These are phyloP conservation scores for Lactarius quietus DNA, from an alignment of 768 basidiomycete species.

Conservation along the genomic window DNA sequence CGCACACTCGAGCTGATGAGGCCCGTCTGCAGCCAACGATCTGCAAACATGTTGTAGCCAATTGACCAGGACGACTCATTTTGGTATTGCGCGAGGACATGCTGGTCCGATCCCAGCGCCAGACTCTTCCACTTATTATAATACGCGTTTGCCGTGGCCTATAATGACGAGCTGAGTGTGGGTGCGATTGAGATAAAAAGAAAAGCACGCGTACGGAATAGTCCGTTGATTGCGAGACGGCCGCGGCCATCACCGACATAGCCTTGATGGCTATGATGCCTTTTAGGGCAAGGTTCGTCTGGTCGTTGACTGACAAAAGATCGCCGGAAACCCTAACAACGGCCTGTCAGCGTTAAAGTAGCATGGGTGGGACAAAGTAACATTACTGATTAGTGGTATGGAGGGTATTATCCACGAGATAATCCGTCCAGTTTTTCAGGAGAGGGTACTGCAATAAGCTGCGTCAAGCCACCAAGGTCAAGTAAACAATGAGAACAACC, in stretches of 20 bases:
- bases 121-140: conserved; percentile 11
- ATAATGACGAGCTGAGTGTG: not conserved
- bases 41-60: conserved; percentile 23
- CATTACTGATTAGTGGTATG: conserved; percentile 16
- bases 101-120: conserved; percentile 16
- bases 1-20: conserved; percentile 16
- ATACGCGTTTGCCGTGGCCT: conserved; percentile 4
- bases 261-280: conserved; percentile 25
- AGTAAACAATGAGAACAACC: not conserved
- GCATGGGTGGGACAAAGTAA: not conserved
- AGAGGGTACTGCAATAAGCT: conserved; percentile 4
- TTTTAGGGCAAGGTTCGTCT: conserved; percentile 24
- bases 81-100: conserved; percentile 16
- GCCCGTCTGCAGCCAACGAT: conserved; percentile 19
- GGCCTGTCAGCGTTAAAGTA: not conserved
- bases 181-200: not conserved
- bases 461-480: not conserved
- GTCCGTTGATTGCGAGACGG: not conserved
- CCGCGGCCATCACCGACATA: conserved; percentile 16
- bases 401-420: conserved; percentile 2
- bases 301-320: conserved; percentile 1
- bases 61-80: conserved; percentile 20
- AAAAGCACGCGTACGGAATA: conserved; percentile 2
- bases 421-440: conserved; percentile 18
- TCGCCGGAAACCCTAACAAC: conserved; percentile 8